Percentiles rank a stretch among this genome's conserved stretches.
Evolutionary conservation across 1,284 basidiomycete species (phyloP).

Genomic region (Sanghuangporus sanghuang): DNA sequence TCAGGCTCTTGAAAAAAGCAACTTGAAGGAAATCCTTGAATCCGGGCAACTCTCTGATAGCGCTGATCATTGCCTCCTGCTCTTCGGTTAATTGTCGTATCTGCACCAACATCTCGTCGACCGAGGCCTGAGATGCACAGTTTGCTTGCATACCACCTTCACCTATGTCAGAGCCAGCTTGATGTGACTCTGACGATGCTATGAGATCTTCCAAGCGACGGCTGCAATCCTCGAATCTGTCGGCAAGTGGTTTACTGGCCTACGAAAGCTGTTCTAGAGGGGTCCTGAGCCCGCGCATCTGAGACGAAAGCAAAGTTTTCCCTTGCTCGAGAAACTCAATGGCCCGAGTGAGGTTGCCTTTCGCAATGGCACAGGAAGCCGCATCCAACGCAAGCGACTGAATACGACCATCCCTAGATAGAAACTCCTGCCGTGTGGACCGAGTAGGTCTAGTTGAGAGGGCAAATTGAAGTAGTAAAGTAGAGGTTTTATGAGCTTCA

Average conservation of each 20-base stretch:
- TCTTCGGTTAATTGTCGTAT: background rate
- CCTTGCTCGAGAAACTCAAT: constrained; percentile 9
- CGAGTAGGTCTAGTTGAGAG: background rate
- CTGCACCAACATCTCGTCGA: background rate
- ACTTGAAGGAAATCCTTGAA: constrained; percentile 9
- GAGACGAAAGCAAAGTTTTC: background rate
- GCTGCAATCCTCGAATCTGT: background rate
- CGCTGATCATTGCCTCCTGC: constrained; percentile 2
- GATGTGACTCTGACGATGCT: background rate
- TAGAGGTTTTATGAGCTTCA: background rate
- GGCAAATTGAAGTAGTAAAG: background rate
- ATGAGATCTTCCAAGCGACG: background rate
- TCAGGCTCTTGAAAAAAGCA: constrained; percentile 8
- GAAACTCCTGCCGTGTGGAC: background rate
- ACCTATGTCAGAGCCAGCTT: background rate
- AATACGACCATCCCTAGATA: background rate
- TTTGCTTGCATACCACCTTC: background rate
- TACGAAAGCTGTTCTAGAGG: background rate
- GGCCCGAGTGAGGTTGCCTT: background rate
- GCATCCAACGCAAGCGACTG: background rate
- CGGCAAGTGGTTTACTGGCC: background rate
- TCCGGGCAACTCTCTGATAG: constrained; percentile 9
- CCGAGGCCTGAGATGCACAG: background rate
- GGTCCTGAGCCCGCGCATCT: background rate
- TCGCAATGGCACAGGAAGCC: background rate